Evolutionary conservation across 305 asterid genomes (phyloP).

Genomic region (Solanum chacoense): DNA sequence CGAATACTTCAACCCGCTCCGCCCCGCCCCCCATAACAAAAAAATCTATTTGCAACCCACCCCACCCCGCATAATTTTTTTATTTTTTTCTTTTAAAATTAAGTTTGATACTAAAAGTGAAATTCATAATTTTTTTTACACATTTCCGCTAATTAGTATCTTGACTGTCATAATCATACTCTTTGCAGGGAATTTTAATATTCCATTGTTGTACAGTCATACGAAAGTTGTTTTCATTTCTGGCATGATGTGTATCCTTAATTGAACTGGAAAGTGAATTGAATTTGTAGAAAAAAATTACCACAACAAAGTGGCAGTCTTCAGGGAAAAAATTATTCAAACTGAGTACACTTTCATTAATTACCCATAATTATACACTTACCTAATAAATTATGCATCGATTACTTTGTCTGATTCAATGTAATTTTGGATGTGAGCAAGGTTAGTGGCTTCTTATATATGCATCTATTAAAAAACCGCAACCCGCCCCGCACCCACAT

Average conservation of each 20-base stretch:
- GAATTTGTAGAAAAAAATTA: neutral
- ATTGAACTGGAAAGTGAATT: neutral
- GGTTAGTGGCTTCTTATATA: neutral
- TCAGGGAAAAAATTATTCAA: neutral
- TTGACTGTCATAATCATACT: neutral
- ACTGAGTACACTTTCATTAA: neutral
- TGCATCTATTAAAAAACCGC: neutral
- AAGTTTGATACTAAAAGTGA: neutral
- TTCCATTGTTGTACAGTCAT: neutral
- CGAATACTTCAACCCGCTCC: neutral
- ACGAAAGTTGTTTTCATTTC: neutral
- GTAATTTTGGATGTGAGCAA: neutral
- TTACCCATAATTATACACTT: neutral
- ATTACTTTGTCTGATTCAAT: neutral
- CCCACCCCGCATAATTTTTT: neutral
- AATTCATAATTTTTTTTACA: neutral
- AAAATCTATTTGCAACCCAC: neutral
- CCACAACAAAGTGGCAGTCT: neutral
- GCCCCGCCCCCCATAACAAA: neutral
- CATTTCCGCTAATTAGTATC: neutral
- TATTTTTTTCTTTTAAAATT: neutral
- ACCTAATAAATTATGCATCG: neutral
- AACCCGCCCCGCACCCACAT: neutral
- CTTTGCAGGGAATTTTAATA: neutral
- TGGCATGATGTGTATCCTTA: neutral